These are phyloP conservation scores for Pleurotus eryngii DNA, from an alignment of 768 basidiomycete species.

Conservation along the genomic window DNA sequence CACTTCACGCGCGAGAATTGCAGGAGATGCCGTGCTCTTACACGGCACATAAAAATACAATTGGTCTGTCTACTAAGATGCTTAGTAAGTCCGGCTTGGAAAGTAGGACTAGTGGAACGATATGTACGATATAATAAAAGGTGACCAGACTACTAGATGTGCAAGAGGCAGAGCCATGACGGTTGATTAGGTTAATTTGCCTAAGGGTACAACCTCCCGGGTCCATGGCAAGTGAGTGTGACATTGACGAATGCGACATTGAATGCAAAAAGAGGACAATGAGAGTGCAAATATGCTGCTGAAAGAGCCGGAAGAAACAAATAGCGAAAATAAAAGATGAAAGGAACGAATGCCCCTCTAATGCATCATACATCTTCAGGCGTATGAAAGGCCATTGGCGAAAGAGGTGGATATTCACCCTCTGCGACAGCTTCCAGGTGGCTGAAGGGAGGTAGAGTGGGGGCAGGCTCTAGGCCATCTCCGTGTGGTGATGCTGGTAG, in stretches of 20 bases:
- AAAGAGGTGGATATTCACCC: conserved; percentile 65
- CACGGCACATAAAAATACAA: conserved; percentile 50
- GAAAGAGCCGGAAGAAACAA: conserved; percentile 6
- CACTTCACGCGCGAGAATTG: neutral
- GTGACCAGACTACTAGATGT: conserved; percentile 9
- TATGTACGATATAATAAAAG: conserved; percentile 34
- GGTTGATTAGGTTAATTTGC: conserved; percentile 33
- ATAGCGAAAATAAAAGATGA: conserved; percentile 16
- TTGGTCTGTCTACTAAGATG: conserved; percentile 48
- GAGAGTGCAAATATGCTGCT: conserved; percentile 17
- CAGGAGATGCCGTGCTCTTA: neutral
- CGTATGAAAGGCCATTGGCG: conserved; percentile 68
- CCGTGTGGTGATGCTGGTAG: conserved; percentile 39
- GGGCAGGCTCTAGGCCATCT: conserved; percentile 36
- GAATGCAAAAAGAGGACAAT: conserved; percentile 14
- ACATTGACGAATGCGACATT: conserved; percentile 5
- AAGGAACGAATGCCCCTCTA: conserved; percentile 20
- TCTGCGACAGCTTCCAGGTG: conserved; percentile 83
- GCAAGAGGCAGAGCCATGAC: conserved; percentile 27
- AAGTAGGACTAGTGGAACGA: conserved; percentile 41
- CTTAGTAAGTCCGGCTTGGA: conserved; percentile 41
- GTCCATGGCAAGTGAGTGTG: conserved; percentile 31
- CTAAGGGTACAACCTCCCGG: conserved; percentile 41
- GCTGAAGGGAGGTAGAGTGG: conserved; percentile 72
- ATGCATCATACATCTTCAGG: conserved; percentile 42